Evolutionary conservation across 2,329 filamentous ascomycete species (phyloP).

Genomic region (Fusarium subtropicale): DNA sequence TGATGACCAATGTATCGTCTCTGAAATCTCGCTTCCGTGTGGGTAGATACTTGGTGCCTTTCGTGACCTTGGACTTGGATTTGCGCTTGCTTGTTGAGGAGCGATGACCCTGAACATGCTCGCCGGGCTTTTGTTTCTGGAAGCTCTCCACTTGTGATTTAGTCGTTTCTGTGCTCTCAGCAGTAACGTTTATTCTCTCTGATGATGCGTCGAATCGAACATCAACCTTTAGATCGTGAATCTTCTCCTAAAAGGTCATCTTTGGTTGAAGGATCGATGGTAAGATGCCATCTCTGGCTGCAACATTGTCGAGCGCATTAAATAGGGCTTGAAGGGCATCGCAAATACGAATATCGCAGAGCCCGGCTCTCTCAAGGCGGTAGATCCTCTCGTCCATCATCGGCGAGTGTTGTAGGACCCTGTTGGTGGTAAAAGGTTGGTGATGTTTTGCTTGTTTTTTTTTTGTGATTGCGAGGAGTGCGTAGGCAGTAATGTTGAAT

Average conservation of each 20-base stretch:
- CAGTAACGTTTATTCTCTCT: neutral
- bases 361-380: neutral
- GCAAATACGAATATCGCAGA: neutral
- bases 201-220: neutral
- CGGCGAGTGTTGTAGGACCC: fast-evolving
- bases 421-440: fast-evolving
- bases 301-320: neutral
- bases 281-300: neutral
- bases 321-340: neutral
- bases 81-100: no score
- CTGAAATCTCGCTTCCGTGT: neutral
- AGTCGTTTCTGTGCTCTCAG: neutral
- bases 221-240: neutral
- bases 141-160: neutral
- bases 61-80: neutral
- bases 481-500: neutral
- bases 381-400: neutral
- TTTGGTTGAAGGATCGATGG: neutral
- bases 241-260: neutral
- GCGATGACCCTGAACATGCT: neutral
- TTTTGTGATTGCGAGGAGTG: neutral
- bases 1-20: neutral
- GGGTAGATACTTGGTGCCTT: neutral
- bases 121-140: neutral
- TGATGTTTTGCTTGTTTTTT: neutral